Conservation (phyloP, 73 alveolate genomes). For the Blepharisma japonicum region DNA sequence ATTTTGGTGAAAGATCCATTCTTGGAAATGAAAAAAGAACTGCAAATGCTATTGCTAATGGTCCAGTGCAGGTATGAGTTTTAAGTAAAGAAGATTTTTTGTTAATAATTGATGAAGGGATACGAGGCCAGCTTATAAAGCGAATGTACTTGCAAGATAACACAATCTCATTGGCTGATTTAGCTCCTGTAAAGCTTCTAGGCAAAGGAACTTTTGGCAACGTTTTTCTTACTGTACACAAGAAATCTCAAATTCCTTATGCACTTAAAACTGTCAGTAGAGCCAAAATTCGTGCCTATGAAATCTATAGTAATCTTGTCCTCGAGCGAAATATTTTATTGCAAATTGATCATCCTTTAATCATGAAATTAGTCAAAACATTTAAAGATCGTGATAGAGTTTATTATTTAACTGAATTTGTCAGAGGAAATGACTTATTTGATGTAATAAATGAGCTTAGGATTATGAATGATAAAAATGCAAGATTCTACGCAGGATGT, state of each 20-base stretch:
- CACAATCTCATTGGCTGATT: slow-evolving; percentile 32
- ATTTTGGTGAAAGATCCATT: slow-evolving; percentile 55
- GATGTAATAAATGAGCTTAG: slow-evolving; percentile 53
- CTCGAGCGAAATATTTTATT: slow-evolving; percentile 30
- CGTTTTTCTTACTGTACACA: slow-evolving; percentile 44
- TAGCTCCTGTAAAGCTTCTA: slow-evolving; percentile 32
- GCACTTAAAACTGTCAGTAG: slow-evolving; percentile 34
- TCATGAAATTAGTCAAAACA: slow-evolving; percentile 43
- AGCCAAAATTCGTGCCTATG: slow-evolving; percentile 30
- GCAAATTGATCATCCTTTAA: slow-evolving; percentile 39
- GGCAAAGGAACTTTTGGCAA: slow-evolving; percentile 55
- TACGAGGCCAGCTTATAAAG: slow-evolving; percentile 30
- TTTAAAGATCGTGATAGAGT: slow-evolving; percentile 35
- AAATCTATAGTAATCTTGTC: slow-evolving; percentile 35
- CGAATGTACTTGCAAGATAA: slow-evolving; percentile 34
- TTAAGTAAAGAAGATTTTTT: slow-evolving; percentile 52
- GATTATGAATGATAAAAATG: slow-evolving; percentile 31
- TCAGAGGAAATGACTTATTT: slow-evolving; percentile 49
- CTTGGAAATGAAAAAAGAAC: slow-evolving; percentile 45
- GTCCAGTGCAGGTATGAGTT: slow-evolving; percentile 36
- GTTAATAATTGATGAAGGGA: slow-evolving; percentile 49
- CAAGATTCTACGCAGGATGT: slow-evolving; percentile 42
- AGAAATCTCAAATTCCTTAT: slow-evolving; percentile 27
- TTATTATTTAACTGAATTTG: slow-evolving; percentile 39
- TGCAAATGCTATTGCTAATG: slow-evolving; percentile 42